Percentiles rank a stretch among this genome's conserved stretches.
Conservation (phyloP, 2,329 filamentous ascomycete species). For the Neonectria punicea region DNA sequence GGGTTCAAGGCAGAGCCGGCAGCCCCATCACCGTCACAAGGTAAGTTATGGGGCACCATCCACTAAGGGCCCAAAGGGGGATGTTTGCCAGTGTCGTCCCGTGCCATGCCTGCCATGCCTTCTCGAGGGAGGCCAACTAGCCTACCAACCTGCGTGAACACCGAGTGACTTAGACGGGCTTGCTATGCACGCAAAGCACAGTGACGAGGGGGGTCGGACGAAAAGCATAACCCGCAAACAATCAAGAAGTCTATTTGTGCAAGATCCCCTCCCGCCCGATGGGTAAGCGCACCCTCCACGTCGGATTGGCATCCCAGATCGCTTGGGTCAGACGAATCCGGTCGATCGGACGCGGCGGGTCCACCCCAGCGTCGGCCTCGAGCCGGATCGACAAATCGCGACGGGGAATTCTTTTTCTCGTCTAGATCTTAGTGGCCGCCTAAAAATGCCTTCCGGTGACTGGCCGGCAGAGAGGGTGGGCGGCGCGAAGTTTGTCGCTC, state of each 20-base stretch:
- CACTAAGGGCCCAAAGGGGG: neutral
- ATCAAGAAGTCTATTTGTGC: neutral
- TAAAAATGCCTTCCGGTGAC: neutral
- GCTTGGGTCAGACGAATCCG: constrained; percentile 10
- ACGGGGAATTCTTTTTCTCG: constrained; percentile 19
- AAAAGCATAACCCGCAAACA: neutral
- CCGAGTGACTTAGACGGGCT: constrained; percentile 1
- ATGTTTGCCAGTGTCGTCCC: neutral
- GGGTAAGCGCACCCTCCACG: constrained; percentile 10
- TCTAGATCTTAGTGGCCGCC: constrained; percentile 39
- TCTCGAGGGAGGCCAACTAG: neutral
- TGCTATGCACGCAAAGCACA: constrained; percentile 15
- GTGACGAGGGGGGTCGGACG: constrained; percentile 25
- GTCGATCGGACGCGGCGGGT: constrained; percentile 28
- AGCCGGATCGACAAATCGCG: constrained; percentile 19
- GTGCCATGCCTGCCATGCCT: neutral
- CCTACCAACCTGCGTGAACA: neutral
- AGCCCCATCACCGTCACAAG: neutral
- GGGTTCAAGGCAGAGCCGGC: neutral
- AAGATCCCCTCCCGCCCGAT: constrained; percentile 10
- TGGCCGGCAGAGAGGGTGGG: constrained; percentile 7
- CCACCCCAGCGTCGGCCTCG: constrained; percentile 7
- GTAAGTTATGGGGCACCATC: neutral
- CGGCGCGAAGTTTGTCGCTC: constrained; percentile 19
- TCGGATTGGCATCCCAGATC: constrained; percentile 21